Evolutionary conservation across 1,139 yeast species (phyloP), one percentile per base, ranked within the genome.

Genomic region (Pichia sp.): DNA sequence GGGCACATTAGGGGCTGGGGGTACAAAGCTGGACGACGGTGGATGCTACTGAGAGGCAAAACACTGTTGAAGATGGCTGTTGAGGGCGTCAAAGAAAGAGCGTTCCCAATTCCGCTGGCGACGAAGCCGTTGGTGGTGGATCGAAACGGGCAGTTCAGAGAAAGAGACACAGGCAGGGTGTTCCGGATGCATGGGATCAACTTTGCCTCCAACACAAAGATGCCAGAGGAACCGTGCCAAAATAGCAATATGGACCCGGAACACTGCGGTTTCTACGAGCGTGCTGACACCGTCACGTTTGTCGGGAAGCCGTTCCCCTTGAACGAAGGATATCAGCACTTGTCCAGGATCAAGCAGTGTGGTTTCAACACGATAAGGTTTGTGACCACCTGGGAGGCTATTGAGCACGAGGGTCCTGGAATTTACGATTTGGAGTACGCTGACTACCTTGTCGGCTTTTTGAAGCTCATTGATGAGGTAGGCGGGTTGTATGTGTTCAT

Each of bases 391-490:
- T 92, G 97, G 97, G 98, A 92, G 67, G 95, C 97, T 0, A 64
- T 92, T 8, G 97, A 92, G 67, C 97, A 90, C 64, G 75, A 73
- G 51, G 97, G 96, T 0, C 98, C 98, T 0, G 95, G 90, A 0
- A 70, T 70, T 13, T 92, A 90, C 66, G 98, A 92, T 68, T 82
- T 80, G 43, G 90, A 82, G 11, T 92, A 82, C 64, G 78, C 89
- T 53, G 82, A 84, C 45, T 89, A 85, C 67, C 81, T 95, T 1
- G 75, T 85, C 46, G 71, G 83, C 57, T 75, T 90, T 1, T 70
- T 92, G 55, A 72, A 77, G 56, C 76, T 82, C 8, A 77, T 89
- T 19, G 77, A 81, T 52, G 68, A 76, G 8, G 74, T 82, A 40
- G 90, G 89, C 0, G 97, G 96, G 0, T 70, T 92, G 16, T 88